Percentiles rank a stretch among this genome's conserved stretches.
These are phyloP conservation scores for Choanephora cucurbitarum DNA, from an alignment of 371 early-diverging fungal species.

Conservation along the genomic window DNA sequence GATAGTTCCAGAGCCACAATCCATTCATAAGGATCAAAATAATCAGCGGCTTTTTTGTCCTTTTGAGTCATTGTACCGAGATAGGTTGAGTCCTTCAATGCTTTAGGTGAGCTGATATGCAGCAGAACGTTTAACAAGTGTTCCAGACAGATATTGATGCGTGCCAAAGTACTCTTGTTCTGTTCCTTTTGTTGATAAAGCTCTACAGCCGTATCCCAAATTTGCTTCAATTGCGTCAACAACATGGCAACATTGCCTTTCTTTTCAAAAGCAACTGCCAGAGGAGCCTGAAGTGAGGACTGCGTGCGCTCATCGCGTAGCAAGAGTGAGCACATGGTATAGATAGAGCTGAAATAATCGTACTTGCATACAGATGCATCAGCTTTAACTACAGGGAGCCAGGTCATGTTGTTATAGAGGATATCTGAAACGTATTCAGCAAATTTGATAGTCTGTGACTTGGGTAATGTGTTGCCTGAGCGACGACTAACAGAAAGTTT, in stretches of 20 bases:
- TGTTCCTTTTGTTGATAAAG: slow-evolving; percentile 29
- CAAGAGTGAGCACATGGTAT: slow-evolving; percentile 48
- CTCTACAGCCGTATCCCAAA: slow-evolving; percentile 55
- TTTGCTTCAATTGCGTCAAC: slow-evolving; percentile 51
- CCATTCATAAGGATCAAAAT: slow-evolving; percentile 73
- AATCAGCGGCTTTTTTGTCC: slow-evolving; percentile 56
- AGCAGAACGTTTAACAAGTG: slow-evolving; percentile 61
- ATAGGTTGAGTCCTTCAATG: slow-evolving; percentile 72
- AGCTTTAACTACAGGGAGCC: slow-evolving; percentile 38
- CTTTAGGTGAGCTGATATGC: slow-evolving; percentile 58
- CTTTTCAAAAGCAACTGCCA: slow-evolving; percentile 71
- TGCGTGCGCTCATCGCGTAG: slow-evolving; percentile 63
- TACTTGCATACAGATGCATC: slow-evolving; percentile 48
- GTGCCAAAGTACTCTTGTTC: slow-evolving; percentile 14
- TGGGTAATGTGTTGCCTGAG: slow-evolving; percentile 51
- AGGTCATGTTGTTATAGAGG: slow-evolving; percentile 54
- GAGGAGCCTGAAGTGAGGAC: slow-evolving; percentile 68
- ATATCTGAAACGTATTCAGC: slow-evolving; percentile 55
- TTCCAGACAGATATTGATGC: slow-evolving; percentile 56
- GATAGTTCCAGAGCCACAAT: slow-evolving; percentile 59
- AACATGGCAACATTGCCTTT: slow-evolving; percentile 62
- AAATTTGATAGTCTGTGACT: slow-evolving; percentile 61
- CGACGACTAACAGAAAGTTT: slow-evolving; percentile 70
- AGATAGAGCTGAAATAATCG: slow-evolving; percentile 56
- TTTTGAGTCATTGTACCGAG: slow-evolving; percentile 60